Percentiles rank a stretch among this genome's conserved stretches.
These are phyloP conservation scores for Penicillium herquei DNA, from an alignment of 495 filamentous ascomycete species.

Conservation along the genomic window DNA sequence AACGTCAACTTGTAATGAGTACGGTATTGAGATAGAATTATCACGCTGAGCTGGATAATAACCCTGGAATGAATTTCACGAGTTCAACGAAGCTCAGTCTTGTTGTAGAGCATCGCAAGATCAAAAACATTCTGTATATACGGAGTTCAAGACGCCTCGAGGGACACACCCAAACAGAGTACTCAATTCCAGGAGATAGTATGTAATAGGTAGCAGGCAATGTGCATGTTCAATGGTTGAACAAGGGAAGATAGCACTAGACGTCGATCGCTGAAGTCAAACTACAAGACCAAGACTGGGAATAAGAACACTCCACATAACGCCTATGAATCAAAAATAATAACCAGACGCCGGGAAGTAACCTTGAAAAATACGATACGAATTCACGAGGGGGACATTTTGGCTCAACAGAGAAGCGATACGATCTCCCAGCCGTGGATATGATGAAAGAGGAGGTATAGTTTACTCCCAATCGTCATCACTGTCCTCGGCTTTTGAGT, in stretches of 20 bases:
- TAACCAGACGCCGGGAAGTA: conserved; percentile 21
- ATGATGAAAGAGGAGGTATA: neutral
- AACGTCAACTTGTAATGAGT: neutral
- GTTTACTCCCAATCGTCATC: conserved; percentile 83
- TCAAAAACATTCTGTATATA: too few species aligned
- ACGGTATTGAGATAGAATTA: neutral
- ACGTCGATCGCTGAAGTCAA: conserved; percentile 23
- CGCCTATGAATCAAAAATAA: conserved; percentile 18
- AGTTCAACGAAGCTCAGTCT: too few species aligned
- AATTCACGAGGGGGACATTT: neutral
- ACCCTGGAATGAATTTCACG: too few species aligned
- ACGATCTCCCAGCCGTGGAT: neutral
- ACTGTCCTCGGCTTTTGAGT: conserved; percentile 55
- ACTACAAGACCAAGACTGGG: conserved; percentile 14
- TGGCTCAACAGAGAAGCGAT: too few species aligned
- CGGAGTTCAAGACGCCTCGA: too few species aligned
- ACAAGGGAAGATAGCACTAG: conserved; percentile 11
- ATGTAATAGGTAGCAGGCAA: conserved; percentile 14
- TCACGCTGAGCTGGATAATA: too few species aligned
- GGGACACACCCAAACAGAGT: neutral
- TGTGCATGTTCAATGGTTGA: conserved; percentile 17
- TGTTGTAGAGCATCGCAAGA: too few species aligned
- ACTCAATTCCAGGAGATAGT: conserved; percentile 7
- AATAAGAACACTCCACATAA: conserved; percentile 16
- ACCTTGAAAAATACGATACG: conserved; percentile 5